Conservation (phyloP, 1,284 basidiomycete genomes). For the Xerocomus cyaneibrunnescens region DNA sequence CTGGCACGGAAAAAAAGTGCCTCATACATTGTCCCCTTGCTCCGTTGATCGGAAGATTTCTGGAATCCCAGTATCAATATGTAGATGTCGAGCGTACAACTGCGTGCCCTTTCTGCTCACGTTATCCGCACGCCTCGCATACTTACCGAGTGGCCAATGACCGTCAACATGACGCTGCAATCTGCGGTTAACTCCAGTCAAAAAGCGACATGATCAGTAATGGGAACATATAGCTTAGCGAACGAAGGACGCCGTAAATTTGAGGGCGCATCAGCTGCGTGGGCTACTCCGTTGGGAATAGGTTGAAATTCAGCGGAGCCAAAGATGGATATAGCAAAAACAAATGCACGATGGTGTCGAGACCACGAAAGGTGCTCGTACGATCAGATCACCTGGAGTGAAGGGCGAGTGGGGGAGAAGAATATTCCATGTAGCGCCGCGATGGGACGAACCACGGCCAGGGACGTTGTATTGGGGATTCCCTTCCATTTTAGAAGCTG, state of each 20-base stretch:
- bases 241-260: conserved; percentile 32
- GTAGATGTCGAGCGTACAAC: conserved; percentile 8
- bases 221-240: conserved; percentile 11
- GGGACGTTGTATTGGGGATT: conserved; percentile 17
- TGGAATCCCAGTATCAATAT: conserved; percentile 10
- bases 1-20: conserved; percentile 14
- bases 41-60: conserved; percentile 27
- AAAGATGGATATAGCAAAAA: conserved; percentile 25
- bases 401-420: conserved; percentile 10
- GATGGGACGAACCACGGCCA: conserved; percentile 14
- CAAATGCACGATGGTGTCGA: conserved; percentile 3
- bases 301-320: conserved; percentile 8
- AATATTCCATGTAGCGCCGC: conserved; percentile 19
- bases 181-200: conserved; percentile 13
- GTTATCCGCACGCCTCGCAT: conserved; percentile 9
- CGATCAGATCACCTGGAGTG: conserved; percentile 15
- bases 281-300: conserved; percentile 20
- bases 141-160: conserved; percentile 8
- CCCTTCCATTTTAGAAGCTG: conserved; percentile 37
- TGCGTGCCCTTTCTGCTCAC: conserved; percentile 15
- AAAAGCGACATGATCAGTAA: conserved; percentile 22
- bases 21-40: conserved; percentile 11
- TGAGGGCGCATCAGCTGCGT: conserved; percentile 37
- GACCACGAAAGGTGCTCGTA: conserved; percentile 9
- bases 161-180: conserved; percentile 8